Evolutionary conservation across 1,139 yeast species (phyloP).

Genomic region (Arxiozyma heterogenica): DNA sequence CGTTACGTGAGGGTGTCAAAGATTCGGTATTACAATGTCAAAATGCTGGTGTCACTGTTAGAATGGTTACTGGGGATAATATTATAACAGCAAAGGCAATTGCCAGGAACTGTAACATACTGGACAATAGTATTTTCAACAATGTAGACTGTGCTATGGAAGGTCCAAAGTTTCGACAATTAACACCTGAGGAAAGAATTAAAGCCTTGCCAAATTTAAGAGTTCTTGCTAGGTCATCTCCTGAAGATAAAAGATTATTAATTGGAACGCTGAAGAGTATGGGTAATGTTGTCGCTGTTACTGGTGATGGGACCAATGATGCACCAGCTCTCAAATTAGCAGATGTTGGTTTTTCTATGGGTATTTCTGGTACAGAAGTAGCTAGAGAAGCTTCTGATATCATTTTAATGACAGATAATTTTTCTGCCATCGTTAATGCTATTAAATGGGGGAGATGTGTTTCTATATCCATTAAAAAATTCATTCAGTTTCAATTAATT

Average conservation of each 20-base stretch:
- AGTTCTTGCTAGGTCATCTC: slow-evolving; percentile 89
- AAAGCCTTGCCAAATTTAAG: slow-evolving; percentile 59
- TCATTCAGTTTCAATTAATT: slow-evolving; percentile 90
- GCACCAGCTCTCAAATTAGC: slow-evolving; percentile 92
- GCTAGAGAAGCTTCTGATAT: slow-evolving; percentile 95
- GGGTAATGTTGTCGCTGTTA: slow-evolving; percentile 95
- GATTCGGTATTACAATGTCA: slow-evolving; percentile 81
- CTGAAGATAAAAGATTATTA: slow-evolving; percentile 83
- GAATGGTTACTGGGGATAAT: slow-evolving; percentile 98
- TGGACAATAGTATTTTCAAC: slow-evolving; percentile 43
- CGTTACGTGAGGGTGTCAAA: slow-evolving; percentile 82
- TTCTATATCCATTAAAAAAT: slow-evolving; percentile 85
- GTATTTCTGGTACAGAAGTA: slow-evolving; percentile 87
- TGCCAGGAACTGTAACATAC: slow-evolving; percentile 75
- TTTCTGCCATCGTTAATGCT: slow-evolving; percentile 92
- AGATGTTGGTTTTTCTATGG: slow-evolving; percentile 92
- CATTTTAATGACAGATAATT: slow-evolving; percentile 90
- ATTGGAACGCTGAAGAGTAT: slow-evolving; percentile 72
- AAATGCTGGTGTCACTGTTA: slow-evolving; percentile 83
- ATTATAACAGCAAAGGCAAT: slow-evolving; percentile 84
- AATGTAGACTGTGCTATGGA: slow-evolving; percentile 70
- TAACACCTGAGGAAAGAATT: slow-evolving; percentile 49
- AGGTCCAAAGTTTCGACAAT: slow-evolving; percentile 78
- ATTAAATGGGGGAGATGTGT: slow-evolving; percentile 99
- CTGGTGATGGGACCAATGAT: slow-evolving; percentile 97